Evolutionary conservation across 352 stramenopile species (phyloP), one percentile per base, ranked within the genome.

Genomic region (Globisporangium spinosum): DNA sequence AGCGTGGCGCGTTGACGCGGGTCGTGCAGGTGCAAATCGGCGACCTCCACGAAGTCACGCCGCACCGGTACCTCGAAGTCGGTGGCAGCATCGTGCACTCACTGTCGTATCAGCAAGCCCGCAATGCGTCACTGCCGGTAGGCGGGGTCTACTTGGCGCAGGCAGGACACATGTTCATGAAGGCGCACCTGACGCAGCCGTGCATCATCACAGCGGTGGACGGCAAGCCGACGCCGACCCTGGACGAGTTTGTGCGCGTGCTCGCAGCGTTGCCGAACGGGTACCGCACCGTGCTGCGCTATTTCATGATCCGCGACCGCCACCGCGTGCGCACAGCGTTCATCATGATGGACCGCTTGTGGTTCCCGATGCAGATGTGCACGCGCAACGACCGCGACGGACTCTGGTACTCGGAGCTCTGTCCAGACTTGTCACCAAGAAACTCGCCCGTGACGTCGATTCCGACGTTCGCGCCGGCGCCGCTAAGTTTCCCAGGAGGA

Each of bases 121-220:
- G 87, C 22, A 97, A 96, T 54, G 82, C 87, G 34, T 93, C 89
- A 34, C 68, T 97, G 10, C 77, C 82, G 0, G 78, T 91, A 2
- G 86, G 84, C 9, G 78, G 82, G 2, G 89, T 97, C 17, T 96
- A 95, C 75, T 67, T 97, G 65, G 89, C 90, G 2, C 85, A 95
- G 63, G 80, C 89, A 5, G 92, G 91, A 1, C 92, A 97, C 76
- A 97, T 98, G 90, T 89, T 98, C 59, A 89, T 95, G 72, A 91
- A 93, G 61, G 90, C 89, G 6, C 84, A 94, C 40, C 64, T 98
- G 27, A 84, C 82, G 6, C 87, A 93, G 67, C 83, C 89, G 23
- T 89, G 87, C 67, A 96, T 98, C 60, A 95, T 98, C 73, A 90
- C 85, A 13, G 82, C 85, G 0, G 77, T 98, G 13, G 88, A 90